phyloP scores from a whole-genome alignment of 2,329 filamentous ascomycete species.

The Pseudogymnoascus sp. region DNA sequence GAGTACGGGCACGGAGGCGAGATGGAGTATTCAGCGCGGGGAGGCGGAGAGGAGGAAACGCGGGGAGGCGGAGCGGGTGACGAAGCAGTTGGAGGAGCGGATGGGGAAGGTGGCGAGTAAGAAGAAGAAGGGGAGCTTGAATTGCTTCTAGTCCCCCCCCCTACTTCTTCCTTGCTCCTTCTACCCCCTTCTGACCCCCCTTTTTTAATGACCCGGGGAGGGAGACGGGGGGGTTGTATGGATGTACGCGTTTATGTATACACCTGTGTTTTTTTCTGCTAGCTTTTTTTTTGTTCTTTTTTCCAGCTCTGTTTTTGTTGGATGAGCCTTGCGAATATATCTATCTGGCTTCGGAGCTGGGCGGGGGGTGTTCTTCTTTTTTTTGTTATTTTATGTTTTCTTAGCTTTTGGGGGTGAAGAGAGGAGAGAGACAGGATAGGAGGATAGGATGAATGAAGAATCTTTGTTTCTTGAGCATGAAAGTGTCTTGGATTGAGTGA shows the following conservation, averaged over 20 bases:
- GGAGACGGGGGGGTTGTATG: not conserved
- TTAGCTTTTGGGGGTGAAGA: not conserved
- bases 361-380: not conserved
- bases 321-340: conserved; percentile 11
- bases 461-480: not conserved
- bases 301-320: conserved; percentile 15
- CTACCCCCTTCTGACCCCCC: not conserved
- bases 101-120: conserved; percentile 84
- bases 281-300: conserved; percentile 7
- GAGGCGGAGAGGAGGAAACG: conserved; percentile 95
- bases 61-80: conserved; percentile 79
- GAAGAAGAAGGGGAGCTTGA: conserved; percentile 91
- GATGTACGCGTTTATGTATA: conserved; percentile 8
- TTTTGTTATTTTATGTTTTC: not conserved
- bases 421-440: not conserved
- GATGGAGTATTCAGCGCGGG: conserved; percentile 75
- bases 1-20: conserved; percentile 32
- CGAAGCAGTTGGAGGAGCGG: conserved; percentile 82
- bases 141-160: conserved; percentile 61
- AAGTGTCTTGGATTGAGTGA: not conserved
- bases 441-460: not conserved
- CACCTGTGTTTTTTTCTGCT: conserved; percentile 12
- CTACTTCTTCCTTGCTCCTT: not conserved
- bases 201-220: conserved; percentile 38
- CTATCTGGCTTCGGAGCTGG: conserved; percentile 9